Evolutionary conservation across 768 basidiomycete genomes (phyloP), one percentile per base, ranked within the genome.

Genomic region (Auricularia sp.): DNA sequence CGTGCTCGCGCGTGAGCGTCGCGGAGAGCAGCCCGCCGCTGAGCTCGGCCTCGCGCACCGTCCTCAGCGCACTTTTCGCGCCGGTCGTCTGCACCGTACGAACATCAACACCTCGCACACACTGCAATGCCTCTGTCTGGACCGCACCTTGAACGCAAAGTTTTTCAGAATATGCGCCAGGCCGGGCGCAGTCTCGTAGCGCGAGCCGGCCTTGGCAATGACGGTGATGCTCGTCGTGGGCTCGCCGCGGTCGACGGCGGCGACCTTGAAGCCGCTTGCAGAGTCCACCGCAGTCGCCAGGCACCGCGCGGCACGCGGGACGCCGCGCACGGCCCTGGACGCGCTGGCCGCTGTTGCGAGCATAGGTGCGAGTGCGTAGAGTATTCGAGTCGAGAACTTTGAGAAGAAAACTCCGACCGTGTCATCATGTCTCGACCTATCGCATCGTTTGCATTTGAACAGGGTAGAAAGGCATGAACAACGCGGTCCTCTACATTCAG

Each of bases 61-160:
- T 91, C 65, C 89, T 90, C 76, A 99, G 80, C 44, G 93, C 88
- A 62, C 95, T 94, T 70, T 92, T 86, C 73, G 87, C 85, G 64
- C 80, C 79, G 42, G 91, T 96, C 78, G 88, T 90, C 96, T 98
- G 73, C n/a, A 56, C 64, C n/a, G 29, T 29, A 29, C 29, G 29
- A 16, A 3, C 66, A 23, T 29, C 21, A 56, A 3, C 63, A 53
- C 64, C 44, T 43, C 33, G 10, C 23, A 59, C 18, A 62, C 36
- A 16, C 34, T 39, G 64, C 7, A 29, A 12, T 21, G 29, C 53
- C 23, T 10, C 56, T 1, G 39, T 23, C 64, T 36, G 58, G 56
- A 35, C 72, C 86, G 60, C 69, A 98, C 96, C 90, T 97, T 98
- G 87, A 96, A 98, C 66, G 94, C 89, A 83, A 94, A 98, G 85